phyloP scores from a whole-genome alignment of 495 filamentous ascomycete species.

The Niebla homalea region DNA sequence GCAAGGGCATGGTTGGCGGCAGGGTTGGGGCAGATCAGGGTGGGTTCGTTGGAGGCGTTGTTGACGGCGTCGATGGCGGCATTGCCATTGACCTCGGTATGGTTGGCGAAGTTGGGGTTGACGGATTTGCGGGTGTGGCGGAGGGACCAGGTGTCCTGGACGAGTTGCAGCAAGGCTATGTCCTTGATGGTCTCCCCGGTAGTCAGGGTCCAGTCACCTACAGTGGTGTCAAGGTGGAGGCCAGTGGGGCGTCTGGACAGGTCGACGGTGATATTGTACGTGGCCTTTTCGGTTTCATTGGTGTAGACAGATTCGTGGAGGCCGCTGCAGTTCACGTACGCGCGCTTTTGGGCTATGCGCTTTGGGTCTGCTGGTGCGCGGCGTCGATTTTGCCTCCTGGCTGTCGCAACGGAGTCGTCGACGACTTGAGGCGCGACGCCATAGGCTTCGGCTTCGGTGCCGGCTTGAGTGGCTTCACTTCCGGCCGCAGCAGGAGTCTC shows the following conservation, averaged over 20 bases:
- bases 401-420: too few species aligned
- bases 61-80: background rate
- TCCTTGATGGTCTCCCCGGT: conserved; percentile 3
- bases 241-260: conserved; percentile 3
- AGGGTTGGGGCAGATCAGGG: background rate
- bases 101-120: conserved; percentile 2
- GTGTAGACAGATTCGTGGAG: conserved; percentile 2
- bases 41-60: background rate
- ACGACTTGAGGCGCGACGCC: too few species aligned
- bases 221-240: background rate
- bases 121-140: background rate
- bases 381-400: too few species aligned
- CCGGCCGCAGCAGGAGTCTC: too few species aligned
- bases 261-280: conserved; percentile 6
- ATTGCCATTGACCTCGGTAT: background rate
- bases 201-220: conserved; percentile 6
- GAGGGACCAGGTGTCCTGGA: background rate
- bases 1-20: conserved; percentile 33
- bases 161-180: conserved; percentile 1
- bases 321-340: background rate
- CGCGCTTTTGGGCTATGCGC: too few species aligned
- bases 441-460: too few species aligned
- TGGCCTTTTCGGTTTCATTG: background rate
- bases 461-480: too few species aligned
- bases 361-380: too few species aligned